Percentiles rank a stretch among this genome's conserved stretches.
Evolutionary conservation across 2,329 filamentous ascomycete genomes (phyloP).

Genomic region (Hypoxylon sp.): DNA sequence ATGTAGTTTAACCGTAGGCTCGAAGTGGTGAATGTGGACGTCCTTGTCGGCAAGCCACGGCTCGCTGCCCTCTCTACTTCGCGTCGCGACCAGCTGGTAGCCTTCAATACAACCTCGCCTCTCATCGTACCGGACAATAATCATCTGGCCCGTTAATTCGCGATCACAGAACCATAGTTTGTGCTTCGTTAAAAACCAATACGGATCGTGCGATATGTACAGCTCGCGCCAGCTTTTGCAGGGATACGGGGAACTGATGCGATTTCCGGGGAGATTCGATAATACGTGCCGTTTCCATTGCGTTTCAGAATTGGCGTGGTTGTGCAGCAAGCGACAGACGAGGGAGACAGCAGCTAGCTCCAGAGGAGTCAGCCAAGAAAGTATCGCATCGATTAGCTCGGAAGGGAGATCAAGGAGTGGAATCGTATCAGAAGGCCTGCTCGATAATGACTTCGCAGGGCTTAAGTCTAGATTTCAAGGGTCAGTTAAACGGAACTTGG

Average conservation of each 20-base stretch:
- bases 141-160: constrained; percentile 79
- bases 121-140: constrained; percentile 83
- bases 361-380: constrained; percentile 74
- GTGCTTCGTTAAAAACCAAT: constrained; percentile 86
- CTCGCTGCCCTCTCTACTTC: constrained; percentile 67
- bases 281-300: constrained; percentile 82
- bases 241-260: constrained; percentile 69
- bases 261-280: constrained; percentile 71
- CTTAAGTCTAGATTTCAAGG: constrained; percentile 30
- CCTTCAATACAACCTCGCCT: constrained; percentile 82
- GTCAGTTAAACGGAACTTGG: constrained; percentile 25
- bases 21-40: constrained; percentile 80
- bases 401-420: constrained; percentile 73
- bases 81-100: constrained; percentile 79
- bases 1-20: constrained; percentile 79
- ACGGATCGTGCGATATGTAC: constrained; percentile 80
- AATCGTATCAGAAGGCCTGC: constrained; percentile 8
- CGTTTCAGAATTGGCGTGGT: constrained; percentile 74
- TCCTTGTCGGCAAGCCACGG: constrained; percentile 75
- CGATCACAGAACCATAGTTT: constrained; percentile 90
- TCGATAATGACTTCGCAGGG: constrained; percentile 26
- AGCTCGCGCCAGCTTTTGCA: constrained; percentile 77
- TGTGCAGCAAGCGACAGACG: constrained; percentile 73
- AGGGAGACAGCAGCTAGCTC: constrained; percentile 73
- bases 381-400: constrained; percentile 81